Evolutionary conservation across 805 yeast genomes (phyloP).

Genomic region (Kockiozyma suomiensis): DNA sequence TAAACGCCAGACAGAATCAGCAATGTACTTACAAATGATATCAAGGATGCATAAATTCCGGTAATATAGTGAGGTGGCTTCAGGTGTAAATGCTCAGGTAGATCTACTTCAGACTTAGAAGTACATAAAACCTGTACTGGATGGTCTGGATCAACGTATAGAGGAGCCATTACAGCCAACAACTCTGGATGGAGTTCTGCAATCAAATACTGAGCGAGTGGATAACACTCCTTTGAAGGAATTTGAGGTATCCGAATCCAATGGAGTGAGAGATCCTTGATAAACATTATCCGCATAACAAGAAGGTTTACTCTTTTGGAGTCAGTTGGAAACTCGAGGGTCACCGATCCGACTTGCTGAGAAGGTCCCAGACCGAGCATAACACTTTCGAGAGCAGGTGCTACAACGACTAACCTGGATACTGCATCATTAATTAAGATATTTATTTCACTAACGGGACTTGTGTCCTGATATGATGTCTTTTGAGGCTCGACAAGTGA

Average conservation of each 20-base stretch:
- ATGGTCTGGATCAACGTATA: constrained; percentile 20
- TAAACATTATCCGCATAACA: background rate
- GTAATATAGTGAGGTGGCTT: constrained; percentile 65
- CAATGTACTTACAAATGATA: constrained; percentile 38
- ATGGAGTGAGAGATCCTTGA: constrained; percentile 4
- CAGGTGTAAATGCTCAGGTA: constrained; percentile 37
- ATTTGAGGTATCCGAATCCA: constrained; percentile 29
- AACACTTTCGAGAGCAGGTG: constrained; percentile 20
- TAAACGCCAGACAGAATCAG: background rate
- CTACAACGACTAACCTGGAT: constrained; percentile 7
- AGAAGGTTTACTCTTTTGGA: background rate
- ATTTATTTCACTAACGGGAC: background rate
- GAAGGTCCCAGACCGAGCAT: constrained; percentile 7
- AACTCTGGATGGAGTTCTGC: constrained; percentile 17
- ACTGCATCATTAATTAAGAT: constrained; percentile 1
- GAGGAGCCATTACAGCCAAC: constrained; percentile 14
- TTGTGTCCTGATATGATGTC: constrained; percentile 7
- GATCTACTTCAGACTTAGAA: background rate
- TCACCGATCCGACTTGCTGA: constrained; percentile 17
- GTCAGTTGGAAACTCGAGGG: constrained; percentile 1
- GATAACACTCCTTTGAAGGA: constrained; percentile 15
- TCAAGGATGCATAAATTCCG: constrained; percentile 56
- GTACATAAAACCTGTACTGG: constrained; percentile 21
- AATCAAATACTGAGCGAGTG: constrained; percentile 24
- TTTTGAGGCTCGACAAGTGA: background rate